Percentiles rank a stretch among this genome's conserved stretches.
These are phyloP conservation scores for Suhomyces sp. DNA, from an alignment of 805 yeast species.

Conservation along the genomic window DNA sequence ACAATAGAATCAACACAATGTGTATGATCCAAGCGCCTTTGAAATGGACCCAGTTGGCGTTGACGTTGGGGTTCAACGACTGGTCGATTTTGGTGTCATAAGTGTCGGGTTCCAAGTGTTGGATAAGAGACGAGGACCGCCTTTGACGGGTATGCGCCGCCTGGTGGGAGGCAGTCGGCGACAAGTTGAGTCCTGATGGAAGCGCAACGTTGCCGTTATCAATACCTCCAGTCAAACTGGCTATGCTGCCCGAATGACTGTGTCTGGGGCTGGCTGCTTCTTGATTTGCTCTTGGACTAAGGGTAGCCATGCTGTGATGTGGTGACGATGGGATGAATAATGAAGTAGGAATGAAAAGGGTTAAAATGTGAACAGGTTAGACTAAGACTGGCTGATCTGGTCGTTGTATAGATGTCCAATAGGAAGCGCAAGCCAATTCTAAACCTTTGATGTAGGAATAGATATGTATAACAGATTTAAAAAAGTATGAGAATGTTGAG, in stretches of 20 bases:
- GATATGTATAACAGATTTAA: no score
- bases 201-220: conserved; percentile 1
- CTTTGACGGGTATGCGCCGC: conserved; percentile 43
- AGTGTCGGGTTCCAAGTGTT: conserved; percentile 91
- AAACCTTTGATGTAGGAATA: no score
- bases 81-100: conserved; percentile 92
- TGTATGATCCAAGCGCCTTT: conserved; percentile 97
- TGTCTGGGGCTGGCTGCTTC: conserved; percentile 9
- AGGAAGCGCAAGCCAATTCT: no score
- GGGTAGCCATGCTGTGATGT: conserved; percentile 6
- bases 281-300: conserved; percentile 2
- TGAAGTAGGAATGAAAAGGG: no score
- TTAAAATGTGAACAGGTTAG: no score
- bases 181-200: conserved; percentile 9
- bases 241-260: conserved; percentile 14
- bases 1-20: conserved; percentile 71
- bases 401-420: no score
- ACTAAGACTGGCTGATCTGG: no score
- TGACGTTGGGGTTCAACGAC: conserved; percentile 80
- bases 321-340: conserved; percentile 1
- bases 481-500: no score
- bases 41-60: conserved; percentile 94
- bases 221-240: conserved; percentile 11
- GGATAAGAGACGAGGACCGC: conserved; percentile 83
- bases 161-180: conserved; percentile 29